These are phyloP conservation scores for Daedalea quercina DNA, from an alignment of 768 basidiomycete species.

Conservation along the genomic window DNA sequence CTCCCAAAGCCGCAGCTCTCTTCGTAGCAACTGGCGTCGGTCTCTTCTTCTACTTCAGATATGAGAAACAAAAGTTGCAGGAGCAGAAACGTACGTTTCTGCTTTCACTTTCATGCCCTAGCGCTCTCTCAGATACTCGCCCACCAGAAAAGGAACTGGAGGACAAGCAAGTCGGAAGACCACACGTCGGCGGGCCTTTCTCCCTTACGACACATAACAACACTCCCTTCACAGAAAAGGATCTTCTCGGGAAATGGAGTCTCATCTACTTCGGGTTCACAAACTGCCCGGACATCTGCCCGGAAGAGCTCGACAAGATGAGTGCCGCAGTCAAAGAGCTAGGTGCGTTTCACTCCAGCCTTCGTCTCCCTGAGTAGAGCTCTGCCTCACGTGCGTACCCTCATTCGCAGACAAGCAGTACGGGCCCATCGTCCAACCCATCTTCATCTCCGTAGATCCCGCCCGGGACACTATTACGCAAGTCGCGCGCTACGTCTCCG, in stretches of 20 bases:
- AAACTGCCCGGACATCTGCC: slow-evolving; percentile 98
- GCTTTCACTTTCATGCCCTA: background rate
- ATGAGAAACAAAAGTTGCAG: slow-evolving; percentile 74
- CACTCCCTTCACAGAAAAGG: slow-evolving; percentile 68
- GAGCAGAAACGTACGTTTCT: slow-evolving; percentile 62
- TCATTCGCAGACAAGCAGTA: slow-evolving; percentile 51
- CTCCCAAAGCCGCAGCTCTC: slow-evolving; percentile 73
- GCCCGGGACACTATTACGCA: slow-evolving; percentile 71
- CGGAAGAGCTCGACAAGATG: slow-evolving; percentile 96
- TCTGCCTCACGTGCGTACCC: background rate
- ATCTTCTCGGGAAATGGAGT: slow-evolving; percentile 88
- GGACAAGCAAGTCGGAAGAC: slow-evolving; percentile 70
- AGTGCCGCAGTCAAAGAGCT: slow-evolving; percentile 64
- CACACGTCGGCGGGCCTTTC: slow-evolving; percentile 91
- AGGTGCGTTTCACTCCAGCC: slow-evolving; percentile 39
- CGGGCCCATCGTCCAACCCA: slow-evolving; percentile 71
- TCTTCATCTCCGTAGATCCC: slow-evolving; percentile 97
- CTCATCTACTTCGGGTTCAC: slow-evolving; percentile 98
- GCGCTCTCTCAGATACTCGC: background rate
- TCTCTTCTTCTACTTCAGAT: slow-evolving; percentile 81
- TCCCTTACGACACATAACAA: slow-evolving; percentile 59
- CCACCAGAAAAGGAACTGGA: slow-evolving; percentile 65
- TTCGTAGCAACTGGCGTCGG: slow-evolving; percentile 82
- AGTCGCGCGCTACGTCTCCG: slow-evolving; percentile 59
- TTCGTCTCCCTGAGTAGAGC: background rate